Base-by-base conservation (phyloP, 169 alveolate genomes). In the Plasmodium billcollinsi region DNA sequence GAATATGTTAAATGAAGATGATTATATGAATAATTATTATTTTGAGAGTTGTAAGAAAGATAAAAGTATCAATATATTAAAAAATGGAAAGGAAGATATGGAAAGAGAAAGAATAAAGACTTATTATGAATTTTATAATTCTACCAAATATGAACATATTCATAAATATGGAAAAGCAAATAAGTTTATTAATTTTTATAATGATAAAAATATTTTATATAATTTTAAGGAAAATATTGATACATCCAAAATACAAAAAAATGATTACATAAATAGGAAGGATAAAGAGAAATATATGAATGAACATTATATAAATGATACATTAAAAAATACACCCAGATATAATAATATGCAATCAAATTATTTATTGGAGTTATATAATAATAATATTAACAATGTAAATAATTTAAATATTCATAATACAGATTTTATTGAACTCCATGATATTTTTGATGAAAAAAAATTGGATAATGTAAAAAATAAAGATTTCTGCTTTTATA, bases 401-500 rank as follows among this genome's bases (percentile, higher is more conserved):
- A 58, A 45, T 26, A 26, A 66, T 18, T 59, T 83, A 43, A 83
- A 83, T 43, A 83, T 83, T 54, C 91, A 83, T 52, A 70, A 83
- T 49, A 83, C 91, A 21, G 91, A 83, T 45, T 69, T 56, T 61
- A 83, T 71, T 2, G 91, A 83, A 56, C 58, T 83, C 0, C 69
- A 56, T 11, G 91, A 83, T 33, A 83, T 83, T 1, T 83, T 83
- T 45, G 86, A 83, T 70, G 91, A 83, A 72, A 58, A 39, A 7
- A 69, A 43, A 58, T 70, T 83, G 61, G 45, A 62, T 43, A 2
- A 15, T 18, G 73, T 83, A 9, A 83, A 63, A 63, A 83, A 83
- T 45, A 67, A 70, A 70, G 71, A 69, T 47, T 83, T 83, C 12
- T 83, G 91, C 49, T 83, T 83, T 83, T 83, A 83, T 26, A 83